A percentile compares a stretch with the other conserved stretches of the same genome.
Conservation (phyloP, 768 basidiomycete genomes). For the Sporobolomyces roseus region DNA sequence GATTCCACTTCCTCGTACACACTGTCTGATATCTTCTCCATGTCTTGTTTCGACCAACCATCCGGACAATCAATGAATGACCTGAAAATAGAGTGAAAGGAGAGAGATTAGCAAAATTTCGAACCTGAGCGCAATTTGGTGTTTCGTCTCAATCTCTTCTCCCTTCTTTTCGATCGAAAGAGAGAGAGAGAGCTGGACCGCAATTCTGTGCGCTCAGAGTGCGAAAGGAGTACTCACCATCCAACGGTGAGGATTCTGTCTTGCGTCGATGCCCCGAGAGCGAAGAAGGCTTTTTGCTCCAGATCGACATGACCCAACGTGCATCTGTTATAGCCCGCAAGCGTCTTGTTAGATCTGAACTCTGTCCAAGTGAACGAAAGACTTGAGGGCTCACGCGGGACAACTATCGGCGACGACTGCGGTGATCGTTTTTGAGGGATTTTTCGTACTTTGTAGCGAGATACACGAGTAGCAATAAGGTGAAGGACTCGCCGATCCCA, state of each 20-base stretch:
- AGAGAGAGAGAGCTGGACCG: no score
- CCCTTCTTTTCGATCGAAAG: not conserved
- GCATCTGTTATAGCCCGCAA: no score
- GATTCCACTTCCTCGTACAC: conserved; percentile 21
- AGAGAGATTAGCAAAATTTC: not conserved
- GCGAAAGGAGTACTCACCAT: not conserved
- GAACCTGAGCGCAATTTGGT: no score
- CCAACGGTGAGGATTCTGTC: conserved; percentile 13
- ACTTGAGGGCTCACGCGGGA: conserved; percentile 16
- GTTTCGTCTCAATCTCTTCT: no score
- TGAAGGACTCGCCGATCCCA: conserved; percentile 26
- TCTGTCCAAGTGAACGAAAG: not conserved
- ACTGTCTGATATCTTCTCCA: not conserved
- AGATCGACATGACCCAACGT: conserved; percentile 26
- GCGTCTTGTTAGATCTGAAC: no score
- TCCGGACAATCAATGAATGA: conserved; percentile 27
- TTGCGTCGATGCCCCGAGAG: conserved; percentile 11
- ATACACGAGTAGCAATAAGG: conserved; percentile 24
- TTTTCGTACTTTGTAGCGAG: conserved; percentile 1
- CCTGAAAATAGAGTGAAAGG: not conserved
- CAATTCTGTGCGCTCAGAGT: no score
- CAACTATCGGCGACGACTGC: conserved; percentile 30
- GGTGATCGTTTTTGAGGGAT: conserved; percentile 14
- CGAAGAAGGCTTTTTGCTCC: conserved; percentile 22
- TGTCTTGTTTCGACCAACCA: conserved; percentile 2